Conservation (phyloP, 2,329 filamentous ascomycete species). For the Amylocarpus encephaloides region DNA sequence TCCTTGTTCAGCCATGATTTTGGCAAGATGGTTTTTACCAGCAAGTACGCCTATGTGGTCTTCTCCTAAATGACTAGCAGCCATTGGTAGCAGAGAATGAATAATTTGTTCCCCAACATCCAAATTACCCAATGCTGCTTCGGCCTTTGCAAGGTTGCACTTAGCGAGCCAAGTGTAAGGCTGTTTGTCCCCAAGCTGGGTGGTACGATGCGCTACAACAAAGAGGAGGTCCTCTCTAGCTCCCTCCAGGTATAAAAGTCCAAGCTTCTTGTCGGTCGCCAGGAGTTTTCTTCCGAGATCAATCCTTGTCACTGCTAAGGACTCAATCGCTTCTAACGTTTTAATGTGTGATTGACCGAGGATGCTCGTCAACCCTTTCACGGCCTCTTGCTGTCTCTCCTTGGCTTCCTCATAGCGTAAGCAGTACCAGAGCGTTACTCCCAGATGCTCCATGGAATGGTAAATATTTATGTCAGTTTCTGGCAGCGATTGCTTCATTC, state of each 20-base stretch:
- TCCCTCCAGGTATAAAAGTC: constrained; percentile 11
- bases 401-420: constrained; percentile 19
- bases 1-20: background rate
- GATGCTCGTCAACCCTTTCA: constrained; percentile 3
- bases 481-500: constrained; percentile 11
- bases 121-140: constrained; percentile 18
- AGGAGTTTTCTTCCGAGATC: constrained; percentile 3
- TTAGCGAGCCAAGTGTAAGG: constrained; percentile 26
- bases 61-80: constrained; percentile 18
- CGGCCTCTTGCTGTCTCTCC: constrained; percentile 4
- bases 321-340: constrained; percentile 24
- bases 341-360: constrained; percentile 11
- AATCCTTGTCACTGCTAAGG: constrained; percentile 18
- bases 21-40: background rate
- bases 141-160: constrained; percentile 25
- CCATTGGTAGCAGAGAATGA: constrained; percentile 14
- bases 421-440: constrained; percentile 6
- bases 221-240: background rate
- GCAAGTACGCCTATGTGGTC: constrained; percentile 19
- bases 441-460: constrained; percentile 4
- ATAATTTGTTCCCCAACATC: constrained; percentile 23
- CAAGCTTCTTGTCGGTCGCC: constrained; percentile 4
- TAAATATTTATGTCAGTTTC: constrained; percentile 11
- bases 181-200: constrained; percentile 22
- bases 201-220: constrained; percentile 1